phyloP scores from a whole-genome alignment of 2,329 filamentous ascomycete genomes.

The Coniella lustricola region DNA sequence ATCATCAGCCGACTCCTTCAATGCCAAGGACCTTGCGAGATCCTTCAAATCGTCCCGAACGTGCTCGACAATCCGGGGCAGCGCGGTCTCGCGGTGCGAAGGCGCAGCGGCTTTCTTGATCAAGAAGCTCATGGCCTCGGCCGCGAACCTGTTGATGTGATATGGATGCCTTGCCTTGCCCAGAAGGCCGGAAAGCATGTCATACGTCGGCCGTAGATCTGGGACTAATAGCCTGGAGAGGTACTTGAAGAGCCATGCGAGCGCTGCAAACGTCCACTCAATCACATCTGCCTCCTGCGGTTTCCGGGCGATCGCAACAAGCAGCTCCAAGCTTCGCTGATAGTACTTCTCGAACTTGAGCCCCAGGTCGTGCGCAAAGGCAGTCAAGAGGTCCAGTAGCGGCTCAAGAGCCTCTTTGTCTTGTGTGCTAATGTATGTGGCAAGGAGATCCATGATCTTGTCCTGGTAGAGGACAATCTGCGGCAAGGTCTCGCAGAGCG shows the following conservation, averaged over 20 bases:
- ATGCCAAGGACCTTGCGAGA: conserved; percentile 16
- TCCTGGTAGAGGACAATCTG: conserved; percentile 89
- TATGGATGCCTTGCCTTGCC: conserved; percentile 76
- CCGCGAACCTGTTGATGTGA: conserved; percentile 86
- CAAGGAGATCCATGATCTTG: conserved; percentile 71
- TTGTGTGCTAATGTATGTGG: conserved; percentile 67
- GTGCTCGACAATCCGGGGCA: conserved; percentile 65
- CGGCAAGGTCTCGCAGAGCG: conserved; percentile 80
- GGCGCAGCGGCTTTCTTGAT: conserved; percentile 79
- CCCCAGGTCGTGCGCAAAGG: conserved; percentile 91
- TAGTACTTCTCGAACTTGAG: conserved; percentile 85
- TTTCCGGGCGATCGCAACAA: conserved; percentile 71
- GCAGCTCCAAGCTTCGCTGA: conserved; percentile 62
- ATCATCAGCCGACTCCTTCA: neutral
- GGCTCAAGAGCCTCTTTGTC: conserved; percentile 80
- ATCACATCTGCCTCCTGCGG: conserved; percentile 80
- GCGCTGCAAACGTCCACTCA: conserved; percentile 91
- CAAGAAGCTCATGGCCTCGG: conserved; percentile 90
- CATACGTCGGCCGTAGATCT: conserved; percentile 76
- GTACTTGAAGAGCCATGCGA: conserved; percentile 97
- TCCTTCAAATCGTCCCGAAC: conserved; percentile 61
- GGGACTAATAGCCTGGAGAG: conserved; percentile 80
- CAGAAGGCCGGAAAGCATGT: conserved; percentile 75
- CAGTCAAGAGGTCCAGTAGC: conserved; percentile 77
- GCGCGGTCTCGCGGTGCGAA: conserved; percentile 66